Base-by-base conservation (phyloP, 2,329 filamentous ascomycete genomes). In the Xylariaceae sp. region DNA sequence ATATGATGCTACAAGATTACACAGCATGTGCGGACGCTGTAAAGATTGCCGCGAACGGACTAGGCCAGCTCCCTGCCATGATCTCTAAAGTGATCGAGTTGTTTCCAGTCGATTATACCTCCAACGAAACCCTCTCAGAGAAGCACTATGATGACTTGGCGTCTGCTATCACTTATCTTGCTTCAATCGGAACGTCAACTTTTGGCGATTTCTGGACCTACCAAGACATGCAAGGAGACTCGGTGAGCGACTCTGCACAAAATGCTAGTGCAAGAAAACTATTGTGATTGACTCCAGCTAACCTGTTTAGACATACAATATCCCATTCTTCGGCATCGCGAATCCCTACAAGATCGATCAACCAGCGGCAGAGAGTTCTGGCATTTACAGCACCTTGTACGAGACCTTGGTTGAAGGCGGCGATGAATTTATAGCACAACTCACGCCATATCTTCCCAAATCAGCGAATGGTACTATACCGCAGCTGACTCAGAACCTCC, bases 1-100 rank as follows among this genome's bases (percentile, higher is more conserved):
- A 48, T 11, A 39, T 45, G 42, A 22, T 52, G 14, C 38, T 38
- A 14, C 10, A 15, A 14, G 49, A 52, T 15, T 45, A 42, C 39
- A 47, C 46, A 17, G 49, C 49, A 17, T 52, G 49, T 32, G 35
- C 48, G 15, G 42, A 52, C 12, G 44, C 40, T n/a, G 30, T 39
- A 17, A 27, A 35, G 4, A 45, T 52, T 12, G 35, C 48, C 6
- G 32, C 39, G n/a, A 14, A 27, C 1, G 45, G 36, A 14, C 40
- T 48, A 11, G 42, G 41, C 6, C 45, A 41, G 5, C 15, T 52
- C 4, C 49, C 49, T 6, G 49, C 42, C 19, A 52, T 52, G 5
- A 45, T 48, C 18, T 18, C 41, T 19, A 42, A 45, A 11, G 39
- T 52, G 14, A 19, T 32, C 11, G 33, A 19, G 17, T 36, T 52